Base-by-base conservation (phyloP, 768 basidiomycete genomes). In the Solioccasus polychromus region DNA sequence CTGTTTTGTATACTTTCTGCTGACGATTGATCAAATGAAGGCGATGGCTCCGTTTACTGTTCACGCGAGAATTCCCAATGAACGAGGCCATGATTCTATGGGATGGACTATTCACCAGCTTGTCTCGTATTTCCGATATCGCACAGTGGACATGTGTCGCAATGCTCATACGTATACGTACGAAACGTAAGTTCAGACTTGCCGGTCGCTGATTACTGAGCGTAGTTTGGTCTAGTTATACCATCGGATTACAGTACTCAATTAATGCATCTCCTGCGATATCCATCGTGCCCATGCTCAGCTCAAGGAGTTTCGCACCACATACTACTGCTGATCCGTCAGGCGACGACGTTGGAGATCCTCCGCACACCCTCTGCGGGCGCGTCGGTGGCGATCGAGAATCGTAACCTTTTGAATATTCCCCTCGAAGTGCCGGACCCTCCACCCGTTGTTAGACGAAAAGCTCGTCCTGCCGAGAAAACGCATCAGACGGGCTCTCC, bases 141-240 rank as follows among this genome's bases (percentile, higher is more conserved):
- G 80, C 85, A 1, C 82, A 84, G 42, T 94, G 89, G 85, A 72
- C 95, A 40, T 93, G 91, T 59, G 83, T 97, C 17, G 89, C 92
- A 2, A 94, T 98, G 93, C 78, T 99, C 15, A 80, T 98, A 44
- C 83, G 96, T 42, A 90, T 97, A 57, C 84, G 96, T 38, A 92
- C 92, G 59, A 77, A 88, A 59, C 66, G 93, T 92, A 55, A 68
- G 90, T n/a, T n/a, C 20, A 15, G 15, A 39, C 26, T 25, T 22
- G 41, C 47, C 8, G 11, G 24, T 35, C 12, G 9, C 43, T 45
- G 42, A 12, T 18, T 26, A 40, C 47, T 62, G 47, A 61, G 51
- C 35, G 30, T 51, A 29, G 43, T 30, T 31, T 32, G 43, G 18
- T 48, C 23, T 58, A 95, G 93, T 97, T 34, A 82, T 94, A 48